Percentiles rank a stretch among this genome's conserved stretches.
Evolutionary conservation across 2,329 filamentous ascomycete species (phyloP).

Genomic region (Arthrobotrys pseudoclavata): DNA sequence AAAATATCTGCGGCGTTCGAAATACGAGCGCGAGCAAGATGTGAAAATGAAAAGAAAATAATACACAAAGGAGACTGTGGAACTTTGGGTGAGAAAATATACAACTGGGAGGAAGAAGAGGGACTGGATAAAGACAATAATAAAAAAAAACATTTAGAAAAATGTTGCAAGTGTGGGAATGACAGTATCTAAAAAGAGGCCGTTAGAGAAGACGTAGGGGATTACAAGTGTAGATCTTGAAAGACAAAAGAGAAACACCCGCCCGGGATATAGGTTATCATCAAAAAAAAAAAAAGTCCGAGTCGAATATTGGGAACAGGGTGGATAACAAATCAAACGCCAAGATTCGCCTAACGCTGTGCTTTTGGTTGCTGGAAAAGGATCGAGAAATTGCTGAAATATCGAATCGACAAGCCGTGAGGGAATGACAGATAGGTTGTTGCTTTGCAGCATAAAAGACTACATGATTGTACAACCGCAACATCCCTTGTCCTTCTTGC

Average conservation of each 20-base stretch:
- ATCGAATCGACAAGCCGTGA: constrained; percentile 52
- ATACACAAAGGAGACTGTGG: constrained; percentile 57
- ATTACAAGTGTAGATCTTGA: constrained; percentile 43
- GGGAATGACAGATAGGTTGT: constrained; percentile 1
- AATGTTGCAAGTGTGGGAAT: constrained; percentile 38
- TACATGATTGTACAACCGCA: constrained; percentile 60
- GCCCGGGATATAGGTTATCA: constrained; percentile 54
- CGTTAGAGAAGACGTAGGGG: constrained; percentile 56
- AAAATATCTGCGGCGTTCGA: constrained; percentile 26
- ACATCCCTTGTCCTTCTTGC: constrained; percentile 57
- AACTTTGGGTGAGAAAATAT: constrained; percentile 54
- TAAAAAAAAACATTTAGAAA: constrained; percentile 35
- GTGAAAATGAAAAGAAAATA: constrained; percentile 40
- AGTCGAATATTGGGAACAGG: constrained; percentile 34
- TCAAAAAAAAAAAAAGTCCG: constrained; percentile 50
- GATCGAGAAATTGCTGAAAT: constrained; percentile 57
- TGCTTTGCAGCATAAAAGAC: constrained; percentile 17
- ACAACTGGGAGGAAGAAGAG: constrained; percentile 49
- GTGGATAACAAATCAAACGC: constrained; percentile 58
- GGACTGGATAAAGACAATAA: constrained; percentile 1
- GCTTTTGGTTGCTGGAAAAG: constrained; percentile 57
- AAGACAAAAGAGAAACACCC: constrained; percentile 39
- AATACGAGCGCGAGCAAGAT: constrained; percentile 26
- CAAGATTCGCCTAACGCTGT: constrained; percentile 60
- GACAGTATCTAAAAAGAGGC: constrained; percentile 42